Percentiles rank a stretch among this genome's conserved stretches.
Evolutionary conservation across 116 monocot species (phyloP).

Genomic region (Phalaenopsis hybrid): DNA sequence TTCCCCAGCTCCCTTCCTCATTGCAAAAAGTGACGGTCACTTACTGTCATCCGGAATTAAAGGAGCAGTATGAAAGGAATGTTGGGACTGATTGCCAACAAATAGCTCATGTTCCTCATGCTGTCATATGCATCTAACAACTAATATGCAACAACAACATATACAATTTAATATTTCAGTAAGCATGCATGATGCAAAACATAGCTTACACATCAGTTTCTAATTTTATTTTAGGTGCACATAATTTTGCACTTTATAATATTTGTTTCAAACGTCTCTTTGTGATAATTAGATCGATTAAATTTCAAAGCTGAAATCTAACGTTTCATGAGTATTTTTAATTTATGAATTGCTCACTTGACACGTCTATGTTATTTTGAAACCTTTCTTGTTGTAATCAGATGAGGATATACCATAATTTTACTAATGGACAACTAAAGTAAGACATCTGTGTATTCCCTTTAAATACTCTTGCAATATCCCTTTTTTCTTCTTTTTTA

Average conservation of each 20-base stretch:
- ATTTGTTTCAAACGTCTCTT: too few relatives aligned
- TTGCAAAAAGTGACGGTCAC: constrained; percentile 7
- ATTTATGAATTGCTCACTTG: too few relatives aligned
- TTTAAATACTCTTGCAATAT: too few relatives aligned
- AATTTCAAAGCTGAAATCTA: too few relatives aligned
- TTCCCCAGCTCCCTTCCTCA: constrained; percentile 2
- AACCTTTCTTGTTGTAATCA: too few relatives aligned
- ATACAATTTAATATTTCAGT: not conserved
- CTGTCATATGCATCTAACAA: not conserved
- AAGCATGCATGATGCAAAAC: not conserved
- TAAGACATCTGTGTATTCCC: too few relatives aligned
- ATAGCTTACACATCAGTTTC: not conserved
- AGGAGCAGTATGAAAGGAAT: not conserved
- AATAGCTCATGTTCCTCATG: constrained; percentile 3
- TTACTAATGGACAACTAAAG: too few relatives aligned
- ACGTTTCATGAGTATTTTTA: too few relatives aligned
- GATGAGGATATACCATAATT: too few relatives aligned
- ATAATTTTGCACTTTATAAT: not conserved
- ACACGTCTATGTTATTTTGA: too few relatives aligned
- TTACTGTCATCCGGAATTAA: constrained; percentile 6
- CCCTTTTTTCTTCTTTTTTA: too few relatives aligned
- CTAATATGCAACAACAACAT: not conserved
- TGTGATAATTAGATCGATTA: too few relatives aligned
- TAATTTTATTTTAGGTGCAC: not conserved
- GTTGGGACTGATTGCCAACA: not conserved